Percentiles rank a stretch among this genome's conserved stretches.
These are phyloP conservation scores for Epichloe baconii DNA, from an alignment of 2,329 filamentous ascomycete genomes.

Conservation along the genomic window DNA sequence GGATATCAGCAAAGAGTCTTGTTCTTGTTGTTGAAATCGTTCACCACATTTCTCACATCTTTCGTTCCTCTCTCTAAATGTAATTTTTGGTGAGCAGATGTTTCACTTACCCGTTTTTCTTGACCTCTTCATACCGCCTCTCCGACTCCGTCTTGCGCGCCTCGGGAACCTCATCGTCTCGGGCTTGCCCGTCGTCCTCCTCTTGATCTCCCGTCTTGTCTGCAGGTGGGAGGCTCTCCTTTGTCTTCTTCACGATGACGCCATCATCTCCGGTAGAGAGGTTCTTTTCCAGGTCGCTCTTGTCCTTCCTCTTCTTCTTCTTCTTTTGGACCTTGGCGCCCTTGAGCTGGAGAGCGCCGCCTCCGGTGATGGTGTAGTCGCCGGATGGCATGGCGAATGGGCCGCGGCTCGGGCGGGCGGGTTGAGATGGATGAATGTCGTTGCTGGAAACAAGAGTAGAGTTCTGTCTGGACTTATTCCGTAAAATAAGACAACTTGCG, in stretches of 20 bases:
- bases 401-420: not conserved
- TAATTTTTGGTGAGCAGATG: not conserved
- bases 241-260: conserved; percentile 2
- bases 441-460: not conserved
- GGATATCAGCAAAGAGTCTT: too few species aligned
- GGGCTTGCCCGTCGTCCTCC: conserved; percentile 17
- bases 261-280: conserved; percentile 21
- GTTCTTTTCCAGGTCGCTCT: conserved; percentile 33
- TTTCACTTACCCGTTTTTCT: conserved; percentile 55
- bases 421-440: not conserved
- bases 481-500: too few species aligned
- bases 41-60: too few species aligned
- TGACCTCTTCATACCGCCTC: conserved; percentile 64
- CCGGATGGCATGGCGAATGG: conserved; percentile 49
- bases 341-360: conserved; percentile 76
- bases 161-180: conserved; percentile 16
- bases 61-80: too few species aligned
- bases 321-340: conserved; percentile 56
- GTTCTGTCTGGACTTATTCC: too few species aligned
- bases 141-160: conserved; percentile 72
- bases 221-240: conserved; percentile 1
- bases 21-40: too few species aligned
- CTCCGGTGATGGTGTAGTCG: conserved; percentile 54
- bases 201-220: conserved; percentile 15
- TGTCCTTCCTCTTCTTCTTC: conserved; percentile 42